Evolutionary conservation across 306 rosid genomes (phyloP).

Genomic region (Casuarina equisetifolia): DNA sequence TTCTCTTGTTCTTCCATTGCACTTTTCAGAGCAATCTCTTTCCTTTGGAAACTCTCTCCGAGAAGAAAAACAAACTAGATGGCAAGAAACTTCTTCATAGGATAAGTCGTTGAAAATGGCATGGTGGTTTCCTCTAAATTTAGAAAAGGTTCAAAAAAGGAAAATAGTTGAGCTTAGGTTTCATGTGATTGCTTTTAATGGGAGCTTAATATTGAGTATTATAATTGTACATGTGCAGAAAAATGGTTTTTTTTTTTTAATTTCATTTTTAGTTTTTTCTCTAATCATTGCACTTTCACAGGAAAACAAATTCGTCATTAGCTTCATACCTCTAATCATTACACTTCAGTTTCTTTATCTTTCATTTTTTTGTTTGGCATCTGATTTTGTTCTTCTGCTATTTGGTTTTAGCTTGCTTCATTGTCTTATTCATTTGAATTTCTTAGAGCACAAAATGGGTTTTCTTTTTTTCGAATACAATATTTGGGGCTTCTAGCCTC

Average conservation of each 20-base stretch:
- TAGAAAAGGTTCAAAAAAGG: too few relatives aligned
- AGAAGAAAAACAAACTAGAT: background rate
- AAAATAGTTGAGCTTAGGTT: too few relatives aligned
- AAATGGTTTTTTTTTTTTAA: too few relatives aligned
- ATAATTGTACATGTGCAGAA: background rate
- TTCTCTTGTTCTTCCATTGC: conserved; percentile 1
- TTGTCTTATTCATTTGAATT: background rate
- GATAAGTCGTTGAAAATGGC: background rate
- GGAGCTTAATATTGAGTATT: background rate
- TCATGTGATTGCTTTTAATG: background rate
- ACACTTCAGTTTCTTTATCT: background rate
- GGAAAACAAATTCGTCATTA: background rate
- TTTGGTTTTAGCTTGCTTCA: background rate
- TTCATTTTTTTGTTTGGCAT: background rate
- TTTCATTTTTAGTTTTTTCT: too few relatives aligned
- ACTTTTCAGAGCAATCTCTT: conserved; percentile 1
- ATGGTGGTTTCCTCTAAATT: background rate
- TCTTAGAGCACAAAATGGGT: background rate
- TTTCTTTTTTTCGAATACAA: background rate
- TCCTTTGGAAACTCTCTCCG: background rate
- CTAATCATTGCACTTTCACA: too few relatives aligned
- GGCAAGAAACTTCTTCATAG: background rate
- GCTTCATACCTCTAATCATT: background rate
- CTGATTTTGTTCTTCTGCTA: background rate
- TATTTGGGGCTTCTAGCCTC: background rate